A percentile compares a stretch with the other conserved stretches of the same genome.
Conservation (phyloP, 345 rosid genomes). For the Corchorus olitorius region DNA sequence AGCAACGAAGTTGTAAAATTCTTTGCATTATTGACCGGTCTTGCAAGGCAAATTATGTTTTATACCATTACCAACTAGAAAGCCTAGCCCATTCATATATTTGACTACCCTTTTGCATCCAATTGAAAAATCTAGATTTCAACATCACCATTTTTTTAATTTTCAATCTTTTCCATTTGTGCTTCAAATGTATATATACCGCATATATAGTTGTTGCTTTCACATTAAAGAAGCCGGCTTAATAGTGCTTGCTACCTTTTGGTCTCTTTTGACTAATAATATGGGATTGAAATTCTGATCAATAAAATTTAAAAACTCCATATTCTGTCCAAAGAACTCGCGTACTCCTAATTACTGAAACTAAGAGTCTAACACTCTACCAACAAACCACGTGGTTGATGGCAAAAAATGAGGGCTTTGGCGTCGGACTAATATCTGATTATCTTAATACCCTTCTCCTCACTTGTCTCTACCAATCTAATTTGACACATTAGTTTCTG, state of each 20-base stretch:
- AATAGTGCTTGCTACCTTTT: not conserved
- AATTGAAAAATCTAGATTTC: not conserved
- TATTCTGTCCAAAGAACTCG: too few relatives aligned
- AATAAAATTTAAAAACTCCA: too few relatives aligned
- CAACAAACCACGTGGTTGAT: too few relatives aligned
- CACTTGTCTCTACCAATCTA: too few relatives aligned
- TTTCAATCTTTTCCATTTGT: not conserved
- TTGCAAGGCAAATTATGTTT: not conserved
- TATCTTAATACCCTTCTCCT: not conserved
- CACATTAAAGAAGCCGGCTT: slow-evolving; percentile 3
- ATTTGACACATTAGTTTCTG: not conserved
- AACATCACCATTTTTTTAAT: not conserved
- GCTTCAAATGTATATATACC: not conserved
- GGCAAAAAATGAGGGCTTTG: too few relatives aligned
- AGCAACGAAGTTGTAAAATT: not conserved
- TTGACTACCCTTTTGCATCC: not conserved
- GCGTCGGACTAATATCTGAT: not conserved
- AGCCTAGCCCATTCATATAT: not conserved
- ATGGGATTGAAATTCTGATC: too few relatives aligned
- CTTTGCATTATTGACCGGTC: not conserved
- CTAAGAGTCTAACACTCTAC: too few relatives aligned
- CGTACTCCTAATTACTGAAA: too few relatives aligned
- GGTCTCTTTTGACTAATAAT: slow-evolving; percentile 2
- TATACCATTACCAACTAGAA: not conserved
- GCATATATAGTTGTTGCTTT: not conserved